These are phyloP conservation scores for Iris macrosiphon DNA, from an alignment of 106 monocot genomes.

Conservation along the genomic window DNA sequence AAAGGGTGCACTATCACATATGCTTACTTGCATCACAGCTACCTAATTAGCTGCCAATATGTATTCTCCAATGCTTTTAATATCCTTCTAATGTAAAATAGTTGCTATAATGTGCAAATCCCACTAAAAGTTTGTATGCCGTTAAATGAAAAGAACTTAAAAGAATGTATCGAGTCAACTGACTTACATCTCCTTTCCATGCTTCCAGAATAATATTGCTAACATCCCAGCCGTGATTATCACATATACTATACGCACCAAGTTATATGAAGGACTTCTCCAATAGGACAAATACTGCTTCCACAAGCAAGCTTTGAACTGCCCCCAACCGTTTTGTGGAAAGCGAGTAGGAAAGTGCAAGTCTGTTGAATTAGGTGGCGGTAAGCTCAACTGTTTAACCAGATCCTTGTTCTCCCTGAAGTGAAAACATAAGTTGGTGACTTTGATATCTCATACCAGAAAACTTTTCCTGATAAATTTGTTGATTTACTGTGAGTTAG, in stretches of 20 bases:
- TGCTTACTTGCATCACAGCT: too few species aligned
- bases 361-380: constrained; percentile 44
- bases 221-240: constrained; percentile 11
- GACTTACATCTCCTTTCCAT: constrained; percentile 48
- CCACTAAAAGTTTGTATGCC: too few species aligned
- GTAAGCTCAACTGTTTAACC: constrained; percentile 35
- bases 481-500: not conserved
- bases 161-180: too few species aligned
- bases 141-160: too few species aligned
- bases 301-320: constrained; percentile 82
- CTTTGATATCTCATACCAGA: not conserved
- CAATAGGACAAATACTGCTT: constrained; percentile 73
- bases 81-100: too few species aligned
- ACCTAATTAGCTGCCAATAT: too few species aligned
- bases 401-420: constrained; percentile 46
- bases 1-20: too few species aligned
- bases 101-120: too few species aligned
- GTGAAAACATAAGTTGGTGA: not conserved
- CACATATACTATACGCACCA: constrained; percentile 31
- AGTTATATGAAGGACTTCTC: constrained; percentile 78
- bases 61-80: too few species aligned
- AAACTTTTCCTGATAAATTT: not conserved
- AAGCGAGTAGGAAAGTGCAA: constrained; percentile 54
- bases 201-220: constrained; percentile 37
- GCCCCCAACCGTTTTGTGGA: constrained; percentile 49